Conservation (phyloP, 257 asterid species). For the Rauvolfia tetraphylla region DNA sequence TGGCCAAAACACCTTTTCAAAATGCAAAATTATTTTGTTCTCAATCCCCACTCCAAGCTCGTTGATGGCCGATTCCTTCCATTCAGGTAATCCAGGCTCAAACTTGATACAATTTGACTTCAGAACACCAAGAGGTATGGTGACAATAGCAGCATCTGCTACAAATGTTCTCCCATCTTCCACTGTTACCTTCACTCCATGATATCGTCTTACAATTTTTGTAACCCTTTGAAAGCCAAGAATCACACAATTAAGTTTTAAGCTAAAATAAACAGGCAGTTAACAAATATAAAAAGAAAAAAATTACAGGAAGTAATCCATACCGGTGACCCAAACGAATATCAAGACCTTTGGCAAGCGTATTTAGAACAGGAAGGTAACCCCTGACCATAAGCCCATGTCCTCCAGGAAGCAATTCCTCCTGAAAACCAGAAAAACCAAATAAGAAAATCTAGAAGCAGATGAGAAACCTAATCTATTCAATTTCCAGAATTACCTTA, state of each 20-base stretch:
- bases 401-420: constrained; percentile 96
- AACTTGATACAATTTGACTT: constrained; percentile 65
- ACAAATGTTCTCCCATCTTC: constrained; percentile 77
- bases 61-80: constrained; percentile 89
- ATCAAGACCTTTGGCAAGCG: constrained; percentile 93
- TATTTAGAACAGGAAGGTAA: constrained; percentile 83
- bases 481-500: not conserved
- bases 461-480: not conserved
- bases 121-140: constrained; percentile 89
- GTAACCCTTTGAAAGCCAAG: constrained; percentile 52
- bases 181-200: constrained; percentile 79
- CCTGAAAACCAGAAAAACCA: constrained; percentile 36
- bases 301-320: not conserved
- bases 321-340: constrained; percentile 85
- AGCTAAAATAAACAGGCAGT: not conserved
- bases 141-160: constrained; percentile 91
- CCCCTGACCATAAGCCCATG: constrained; percentile 99
- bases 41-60: constrained; percentile 94
- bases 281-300: not conserved
- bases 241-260: not conserved
- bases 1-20: constrained; percentile 88
- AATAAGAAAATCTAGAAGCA: not conserved
- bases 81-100: constrained; percentile 88
- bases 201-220: constrained; percentile 63
- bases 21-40: constrained; percentile 85